phyloP scores from a whole-genome alignment of 2,329 filamentous ascomycete genomes.

The Fusarium domesticum region DNA sequence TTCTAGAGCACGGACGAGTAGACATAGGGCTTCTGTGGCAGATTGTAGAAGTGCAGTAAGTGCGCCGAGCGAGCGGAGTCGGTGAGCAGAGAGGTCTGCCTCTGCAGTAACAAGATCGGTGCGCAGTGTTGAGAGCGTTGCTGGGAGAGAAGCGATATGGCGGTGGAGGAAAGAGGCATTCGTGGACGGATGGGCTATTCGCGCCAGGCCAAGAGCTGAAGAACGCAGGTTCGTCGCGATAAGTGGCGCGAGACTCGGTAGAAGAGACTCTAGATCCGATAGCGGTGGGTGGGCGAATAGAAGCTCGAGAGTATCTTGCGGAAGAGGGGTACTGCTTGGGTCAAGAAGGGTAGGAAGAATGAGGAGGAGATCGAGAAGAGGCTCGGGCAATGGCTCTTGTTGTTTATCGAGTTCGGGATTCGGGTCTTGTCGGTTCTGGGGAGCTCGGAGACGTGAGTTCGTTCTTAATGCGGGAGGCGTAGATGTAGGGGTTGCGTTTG shows the following conservation, averaged over 20 bases:
- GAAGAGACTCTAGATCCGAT: constrained; percentile 43
- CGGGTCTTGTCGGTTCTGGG: constrained; percentile 18
- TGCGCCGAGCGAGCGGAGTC: constrained; percentile 38
- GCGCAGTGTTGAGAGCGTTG: constrained; percentile 39
- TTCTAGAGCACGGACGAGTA: constrained; percentile 51
- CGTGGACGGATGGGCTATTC: constrained; percentile 47
- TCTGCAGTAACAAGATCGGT: constrained; percentile 31
- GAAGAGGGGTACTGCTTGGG: constrained; percentile 33
- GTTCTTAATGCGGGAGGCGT: constrained; percentile 23
- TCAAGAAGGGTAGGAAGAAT: constrained; percentile 51
- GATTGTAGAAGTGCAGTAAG: constrained; percentile 40
- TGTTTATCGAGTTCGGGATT: constrained; percentile 20
- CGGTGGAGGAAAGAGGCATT: constrained; percentile 59
- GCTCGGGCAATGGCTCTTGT: constrained; percentile 36
- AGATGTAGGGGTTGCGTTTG: constrained; percentile 38
- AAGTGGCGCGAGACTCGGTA: constrained; percentile 47
- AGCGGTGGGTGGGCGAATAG: constrained; percentile 52
- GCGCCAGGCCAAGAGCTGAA: constrained; percentile 47
- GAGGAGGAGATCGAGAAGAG: constrained; percentile 53
- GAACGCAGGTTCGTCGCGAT: constrained; percentile 50
- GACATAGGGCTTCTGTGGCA: constrained; percentile 39
- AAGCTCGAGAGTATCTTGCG: constrained; percentile 37
- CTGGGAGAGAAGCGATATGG: constrained; percentile 48
- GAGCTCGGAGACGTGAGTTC: constrained; percentile 27
- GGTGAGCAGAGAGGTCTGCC: constrained; percentile 36